Conservation (phyloP, 148 eudicot genomes). For the Persicaria tinctoria region DNA sequence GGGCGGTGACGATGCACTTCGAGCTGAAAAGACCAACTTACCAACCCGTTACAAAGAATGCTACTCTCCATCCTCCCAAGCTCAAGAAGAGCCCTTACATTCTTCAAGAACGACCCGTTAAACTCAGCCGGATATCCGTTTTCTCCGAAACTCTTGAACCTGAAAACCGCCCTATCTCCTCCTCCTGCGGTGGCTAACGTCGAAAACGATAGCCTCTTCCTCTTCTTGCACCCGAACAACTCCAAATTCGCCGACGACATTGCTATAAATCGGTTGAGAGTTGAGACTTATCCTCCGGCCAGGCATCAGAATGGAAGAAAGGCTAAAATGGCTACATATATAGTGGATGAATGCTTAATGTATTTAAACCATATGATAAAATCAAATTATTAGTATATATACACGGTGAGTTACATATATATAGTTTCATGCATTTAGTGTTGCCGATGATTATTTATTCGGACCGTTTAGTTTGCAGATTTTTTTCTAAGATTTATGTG, state of each 20-base stretch:
- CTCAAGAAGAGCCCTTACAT: conserved; percentile 54
- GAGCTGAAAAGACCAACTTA: conserved; percentile 79
- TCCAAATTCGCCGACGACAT: conserved; percentile 6
- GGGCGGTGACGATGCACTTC: conserved; percentile 72
- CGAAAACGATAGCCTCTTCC: conserved; percentile 12
- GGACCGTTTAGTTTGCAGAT: not conserved
- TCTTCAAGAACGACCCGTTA: conserved; percentile 50
- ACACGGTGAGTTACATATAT: not conserved
- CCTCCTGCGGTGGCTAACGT: conserved; percentile 13
- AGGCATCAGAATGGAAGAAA: not conserved
- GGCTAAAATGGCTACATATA: not conserved
- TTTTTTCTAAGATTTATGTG: not conserved
- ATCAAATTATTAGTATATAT: not conserved
- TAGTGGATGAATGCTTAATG: not conserved
- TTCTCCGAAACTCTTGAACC: conserved; percentile 71
- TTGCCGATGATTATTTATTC: conserved; percentile 2
- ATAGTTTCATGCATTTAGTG: conserved; percentile 2
- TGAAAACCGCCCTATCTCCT: conserved; percentile 41
- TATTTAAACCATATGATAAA: not conserved
- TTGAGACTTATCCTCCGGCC: not conserved
- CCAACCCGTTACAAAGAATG: conserved; percentile 31
- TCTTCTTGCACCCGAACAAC: conserved; percentile 10
- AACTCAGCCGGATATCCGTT: conserved; percentile 68
- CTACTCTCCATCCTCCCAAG: conserved; percentile 57
- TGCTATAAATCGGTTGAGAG: no score